Evolutionary conservation across 495 filamentous ascomycete species (phyloP), one percentile per base, ranked within the genome.

Genomic region (Lasiosphaeris hirsuta): DNA sequence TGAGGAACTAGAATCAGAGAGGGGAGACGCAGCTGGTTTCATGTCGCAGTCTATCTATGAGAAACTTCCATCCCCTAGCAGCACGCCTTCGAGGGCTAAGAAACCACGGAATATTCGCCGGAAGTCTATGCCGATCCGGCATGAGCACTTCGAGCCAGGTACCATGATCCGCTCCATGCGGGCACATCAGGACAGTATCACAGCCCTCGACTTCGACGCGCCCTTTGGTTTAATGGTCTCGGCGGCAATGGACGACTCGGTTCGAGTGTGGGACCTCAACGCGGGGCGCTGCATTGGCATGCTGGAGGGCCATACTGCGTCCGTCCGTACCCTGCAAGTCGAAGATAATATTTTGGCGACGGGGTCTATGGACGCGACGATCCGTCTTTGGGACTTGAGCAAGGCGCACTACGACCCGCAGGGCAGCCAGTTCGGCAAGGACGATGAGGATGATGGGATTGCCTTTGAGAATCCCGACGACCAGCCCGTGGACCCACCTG

Each of bases 41-140:
- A 97, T 97, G 95, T 97, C 94, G 2, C 91, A 96, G 67, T 96
- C 91, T 7, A 90, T 99, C 60, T 99, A 97, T 66, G 87, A 93
- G 65, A 97, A 97, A 69, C 72, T 97, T 13, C 90, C 91, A 0
- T 69, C 83, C 11, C 79, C 81, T 56, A 73, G 81, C 30, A 74
- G 68, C 45, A 85, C 81, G 54, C 71, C 78, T 8, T 70, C 76
- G 7, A 72, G 71, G 55, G 72, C 81, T 33, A 82, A 85, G 69
- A 85, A 86, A 61, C 86, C 85, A 42, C 85, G 86, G 57, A 84
- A 82, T 23, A 83, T 81, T 63, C 77, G 81, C 40, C 73, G 79
- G 37, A 92, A 91, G 72, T 92, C 92, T 0, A 95, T 93, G 86
- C 91, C 94, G 18, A 90, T 97, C 55, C 77, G 97, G 51, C 94